Evolutionary conservation across 163 green algal species (phyloP).

Genomic region (Scenedesmus sp.): DNA sequence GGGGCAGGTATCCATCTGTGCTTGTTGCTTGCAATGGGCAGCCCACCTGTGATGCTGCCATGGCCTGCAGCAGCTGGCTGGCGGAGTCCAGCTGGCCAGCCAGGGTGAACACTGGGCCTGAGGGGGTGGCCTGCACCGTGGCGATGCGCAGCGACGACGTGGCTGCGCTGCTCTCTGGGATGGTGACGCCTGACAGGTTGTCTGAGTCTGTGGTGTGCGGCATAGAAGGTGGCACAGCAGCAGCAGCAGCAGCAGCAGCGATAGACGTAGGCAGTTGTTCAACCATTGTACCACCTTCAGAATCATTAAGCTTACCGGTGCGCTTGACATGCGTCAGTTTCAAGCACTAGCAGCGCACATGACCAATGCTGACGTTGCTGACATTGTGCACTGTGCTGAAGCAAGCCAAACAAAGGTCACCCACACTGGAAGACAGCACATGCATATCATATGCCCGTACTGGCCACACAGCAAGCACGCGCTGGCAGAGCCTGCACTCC

Average conservation of each 20-base stretch:
- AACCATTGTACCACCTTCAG: too few species aligned
- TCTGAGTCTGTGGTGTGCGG: neutral
- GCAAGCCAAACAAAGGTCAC: too few species aligned
- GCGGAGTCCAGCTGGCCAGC: slow-evolving; percentile 17
- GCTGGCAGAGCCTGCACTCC: too few species aligned
- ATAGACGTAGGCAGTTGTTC: neutral
- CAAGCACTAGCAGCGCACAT: too few species aligned
- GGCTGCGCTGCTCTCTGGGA: neutral
- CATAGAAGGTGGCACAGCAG: neutral
- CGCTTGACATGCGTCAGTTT: too few species aligned
- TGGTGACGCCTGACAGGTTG: neutral
- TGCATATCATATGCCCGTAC: too few species aligned
- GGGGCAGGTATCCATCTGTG: too few species aligned
- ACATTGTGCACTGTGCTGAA: too few species aligned
- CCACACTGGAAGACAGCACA: too few species aligned
- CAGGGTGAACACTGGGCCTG: slow-evolving; percentile 14
- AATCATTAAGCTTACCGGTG: too few species aligned
- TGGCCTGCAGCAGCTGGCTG: slow-evolving; percentile 8
- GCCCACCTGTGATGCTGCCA: neutral
- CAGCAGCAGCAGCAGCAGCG: neutral
- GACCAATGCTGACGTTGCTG: too few species aligned
- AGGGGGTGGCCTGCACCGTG: neutral
- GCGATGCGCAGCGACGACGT: slow-evolving; percentile 9
- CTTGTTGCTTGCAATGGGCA: neutral
- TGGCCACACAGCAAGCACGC: too few species aligned